Base-by-base conservation (phyloP, 2,329 filamentous ascomycete species). In the Emericellopsis atlantica region DNA sequence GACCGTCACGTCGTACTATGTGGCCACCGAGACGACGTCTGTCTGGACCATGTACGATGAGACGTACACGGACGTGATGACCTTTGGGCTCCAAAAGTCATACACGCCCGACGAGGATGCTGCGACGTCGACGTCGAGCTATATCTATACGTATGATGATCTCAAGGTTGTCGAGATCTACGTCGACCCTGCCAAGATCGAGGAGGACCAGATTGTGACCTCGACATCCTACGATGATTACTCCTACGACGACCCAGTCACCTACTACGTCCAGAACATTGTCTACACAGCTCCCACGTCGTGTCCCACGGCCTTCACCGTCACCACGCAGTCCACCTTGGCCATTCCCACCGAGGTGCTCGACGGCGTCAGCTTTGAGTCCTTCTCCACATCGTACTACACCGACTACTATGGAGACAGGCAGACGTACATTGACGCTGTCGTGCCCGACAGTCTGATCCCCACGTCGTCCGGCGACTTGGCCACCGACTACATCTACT, bases 261-360 rank as follows among this genome's bases (percentile, higher is more conserved):
- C 50, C 5, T 36, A 40, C 18, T 52, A 45, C 38, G 32, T 43
- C 14, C 46, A 47, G 40, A 38, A 40, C 8, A 21, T 53, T 6
- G 39, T 50, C 36, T 49, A 48, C 43, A 54, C 52, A 0, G 55
- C 55, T 1, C 55, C 55, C 1, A 12, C 47, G 1, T 49, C 48
- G 4, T 57, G 54, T 44, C 50, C 52, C 4, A 55, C 53, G 6
- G 43, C 49, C 4, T 57, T 57, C 37, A 54, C 48, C 7, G 46
- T 54, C 23, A 44, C 39, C 1, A 51, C 49, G 11, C 36, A 36
- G 39, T 40, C 37, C 7, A 6, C 12, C 15, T 37, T 51, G 22
- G n/a, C 52, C 15, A 22, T 43, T 21, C 41, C 41, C 22, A 31
- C 31, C 16, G 37, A 35, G 21, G 41, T 43, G 26, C 8, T 16